phyloP scores from a whole-genome alignment of 306 rosid species.

The Vicia villosa region DNA sequence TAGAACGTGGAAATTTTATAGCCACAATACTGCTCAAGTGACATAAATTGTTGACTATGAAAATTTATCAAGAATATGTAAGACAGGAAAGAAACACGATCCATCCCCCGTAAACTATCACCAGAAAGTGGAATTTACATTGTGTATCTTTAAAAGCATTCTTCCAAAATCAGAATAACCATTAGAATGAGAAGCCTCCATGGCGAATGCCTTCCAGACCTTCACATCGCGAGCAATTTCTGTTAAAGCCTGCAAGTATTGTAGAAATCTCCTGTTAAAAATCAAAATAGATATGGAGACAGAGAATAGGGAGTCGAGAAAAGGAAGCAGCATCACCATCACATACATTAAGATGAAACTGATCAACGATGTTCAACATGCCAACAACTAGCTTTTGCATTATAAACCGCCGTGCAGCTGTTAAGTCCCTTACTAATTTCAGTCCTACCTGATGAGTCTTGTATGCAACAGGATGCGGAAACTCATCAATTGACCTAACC shows the following conservation, averaged over 20 bases:
- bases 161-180: constrained; percentile 89
- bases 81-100: background rate
- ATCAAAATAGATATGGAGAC: constrained; percentile 14
- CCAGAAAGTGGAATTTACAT: constrained; percentile 63
- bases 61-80: constrained; percentile 2
- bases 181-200: constrained; percentile 81
- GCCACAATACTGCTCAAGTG: background rate
- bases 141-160: constrained; percentile 88
- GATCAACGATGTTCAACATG: constrained; percentile 85
- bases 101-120: constrained; percentile 41
- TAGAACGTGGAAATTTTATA: background rate
- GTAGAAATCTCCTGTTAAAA: constrained; percentile 32
- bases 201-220: constrained; percentile 89
- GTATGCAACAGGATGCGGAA: constrained; percentile 86
- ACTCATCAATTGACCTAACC: constrained; percentile 75
- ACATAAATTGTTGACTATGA: background rate
- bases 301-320: constrained; percentile 12
- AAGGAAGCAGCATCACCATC: constrained; percentile 34
- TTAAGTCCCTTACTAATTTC: constrained; percentile 77
- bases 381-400: constrained; percentile 90
- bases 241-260: constrained; percentile 68
- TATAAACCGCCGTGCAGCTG: constrained; percentile 76
- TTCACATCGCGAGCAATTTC: constrained; percentile 77
- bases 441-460: constrained; percentile 75
- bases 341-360: constrained; percentile 83